These are phyloP conservation scores for Annulohypoxylon moriforme DNA, from an alignment of 495 filamentous ascomycete genomes.

Conservation along the genomic window DNA sequence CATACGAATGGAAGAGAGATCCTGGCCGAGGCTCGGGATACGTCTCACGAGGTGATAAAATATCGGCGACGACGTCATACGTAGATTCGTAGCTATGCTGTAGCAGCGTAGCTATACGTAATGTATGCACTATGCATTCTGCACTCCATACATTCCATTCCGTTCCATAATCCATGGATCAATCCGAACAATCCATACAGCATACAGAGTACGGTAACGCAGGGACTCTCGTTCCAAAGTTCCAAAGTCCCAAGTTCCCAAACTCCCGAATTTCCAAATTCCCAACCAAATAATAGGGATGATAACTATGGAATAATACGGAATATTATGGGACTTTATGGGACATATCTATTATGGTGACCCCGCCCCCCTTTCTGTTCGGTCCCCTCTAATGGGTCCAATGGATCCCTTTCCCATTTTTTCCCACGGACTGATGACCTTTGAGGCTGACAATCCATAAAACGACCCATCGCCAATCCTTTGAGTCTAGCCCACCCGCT, in stretches of 20 bases:
- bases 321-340: background rate
- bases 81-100: background rate
- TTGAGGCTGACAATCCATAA: constrained; percentile 15
- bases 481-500: constrained; percentile 7
- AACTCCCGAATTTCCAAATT: background rate
- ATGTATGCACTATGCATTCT: background rate
- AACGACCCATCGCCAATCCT: constrained; percentile 26
- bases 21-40: constrained; percentile 28
- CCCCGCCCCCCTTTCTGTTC: constrained; percentile 22
- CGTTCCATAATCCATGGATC: background rate
- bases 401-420: background rate
- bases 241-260: background rate
- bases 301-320: background rate
- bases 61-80: constrained; percentile 28
- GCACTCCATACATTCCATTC: constrained; percentile 4
- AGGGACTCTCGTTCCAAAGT: background rate
- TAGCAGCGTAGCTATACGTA: background rate
- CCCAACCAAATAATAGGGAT: background rate
- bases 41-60: background rate
- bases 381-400: background rate
- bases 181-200: background rate
- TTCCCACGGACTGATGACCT: background rate
- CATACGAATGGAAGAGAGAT: constrained; percentile 20
- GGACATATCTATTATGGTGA: background rate
- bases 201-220: background rate